phyloP scores from a whole-genome alignment of 768 basidiomycete species.

The Phylloporus arenicola region DNA sequence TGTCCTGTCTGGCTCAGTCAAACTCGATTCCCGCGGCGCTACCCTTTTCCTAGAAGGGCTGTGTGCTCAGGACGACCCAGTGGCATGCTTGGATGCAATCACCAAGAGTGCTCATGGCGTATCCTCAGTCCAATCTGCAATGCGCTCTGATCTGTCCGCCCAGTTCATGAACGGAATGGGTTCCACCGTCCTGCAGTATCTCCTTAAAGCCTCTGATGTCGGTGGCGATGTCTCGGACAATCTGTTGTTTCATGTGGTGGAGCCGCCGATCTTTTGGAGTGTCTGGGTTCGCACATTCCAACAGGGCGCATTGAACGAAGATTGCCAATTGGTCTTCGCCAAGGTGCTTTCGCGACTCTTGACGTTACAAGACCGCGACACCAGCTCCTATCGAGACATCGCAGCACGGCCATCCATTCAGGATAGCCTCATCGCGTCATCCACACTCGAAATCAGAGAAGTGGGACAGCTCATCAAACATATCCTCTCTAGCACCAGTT shows the following conservation, averaged over 20 bases:
- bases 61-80: slow-evolving; percentile 36
- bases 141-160: slow-evolving; percentile 34
- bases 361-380: slow-evolving; percentile 30
- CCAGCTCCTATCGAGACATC: slow-evolving; percentile 34
- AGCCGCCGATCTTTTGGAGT: slow-evolving; percentile 50
- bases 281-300: slow-evolving; percentile 32
- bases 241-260: slow-evolving; percentile 39
- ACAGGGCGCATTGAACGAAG: slow-evolving; percentile 16
- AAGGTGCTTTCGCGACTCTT: slow-evolving; percentile 47
- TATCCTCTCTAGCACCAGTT: slow-evolving; percentile 23
- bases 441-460: slow-evolving; percentile 22
- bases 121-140: slow-evolving; percentile 33
- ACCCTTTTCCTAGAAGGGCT: slow-evolving; percentile 44
- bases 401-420: slow-evolving; percentile 29
- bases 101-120: slow-evolving; percentile 35
- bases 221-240: slow-evolving; percentile 38
- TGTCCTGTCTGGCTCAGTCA: slow-evolving; percentile 27
- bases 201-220: slow-evolving; percentile 36
- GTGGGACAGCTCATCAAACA: slow-evolving; percentile 39
- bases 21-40: slow-evolving; percentile 19
- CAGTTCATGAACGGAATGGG: slow-evolving; percentile 41
- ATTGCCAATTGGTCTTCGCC: slow-evolving; percentile 38
- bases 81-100: slow-evolving; percentile 35
- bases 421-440: slow-evolving; percentile 20
- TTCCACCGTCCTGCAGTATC: slow-evolving; percentile 32